phyloP scores from a whole-genome alignment of 805 yeast species.

The Cyberlindnera amylophila region DNA sequence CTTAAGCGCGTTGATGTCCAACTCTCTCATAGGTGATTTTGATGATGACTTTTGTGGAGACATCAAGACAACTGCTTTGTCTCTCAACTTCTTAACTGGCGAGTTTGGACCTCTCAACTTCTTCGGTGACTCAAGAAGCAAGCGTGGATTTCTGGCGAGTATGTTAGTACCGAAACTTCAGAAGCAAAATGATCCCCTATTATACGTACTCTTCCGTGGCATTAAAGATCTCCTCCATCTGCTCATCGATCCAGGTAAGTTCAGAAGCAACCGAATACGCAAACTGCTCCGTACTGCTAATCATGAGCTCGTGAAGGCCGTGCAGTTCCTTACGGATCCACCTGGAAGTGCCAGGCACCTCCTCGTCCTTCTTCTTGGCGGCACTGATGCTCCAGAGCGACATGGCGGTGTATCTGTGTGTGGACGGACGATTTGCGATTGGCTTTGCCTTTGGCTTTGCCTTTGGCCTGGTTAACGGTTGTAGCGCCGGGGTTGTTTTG shows the following conservation, averaged over 20 bases:
- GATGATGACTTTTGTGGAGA: constrained; percentile 15
- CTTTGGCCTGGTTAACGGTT: neutral
- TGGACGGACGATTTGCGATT: too few relatives aligned
- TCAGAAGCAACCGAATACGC: constrained; percentile 37
- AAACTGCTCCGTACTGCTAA: constrained; percentile 36
- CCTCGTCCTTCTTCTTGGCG: constrained; percentile 25
- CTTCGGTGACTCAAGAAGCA: constrained; percentile 26
- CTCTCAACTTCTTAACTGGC: constrained; percentile 26
- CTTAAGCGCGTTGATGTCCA: constrained; percentile 14
- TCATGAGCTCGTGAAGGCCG: constrained; percentile 36
- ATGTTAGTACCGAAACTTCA: constrained; percentile 12
- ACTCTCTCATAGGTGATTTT: constrained; percentile 22
- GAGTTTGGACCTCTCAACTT: constrained; percentile 26
- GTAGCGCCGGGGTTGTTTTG: neutral
- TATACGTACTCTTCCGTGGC: constrained; percentile 24
- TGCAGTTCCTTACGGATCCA: constrained; percentile 46
- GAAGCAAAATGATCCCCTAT: too few relatives aligned
- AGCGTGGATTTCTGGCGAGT: constrained; percentile 21
- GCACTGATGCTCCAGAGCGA: constrained; percentile 30
- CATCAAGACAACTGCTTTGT: constrained; percentile 18
- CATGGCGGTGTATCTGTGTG: constrained; percentile 17
- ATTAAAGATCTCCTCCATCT: constrained; percentile 34
- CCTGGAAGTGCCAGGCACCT: constrained; percentile 47
- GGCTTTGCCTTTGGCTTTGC: neutral
- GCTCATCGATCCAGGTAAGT: constrained; percentile 39